phyloP scores from a whole-genome alignment of 1,284 basidiomycete species.

The Schizopora paradoxa region DNA sequence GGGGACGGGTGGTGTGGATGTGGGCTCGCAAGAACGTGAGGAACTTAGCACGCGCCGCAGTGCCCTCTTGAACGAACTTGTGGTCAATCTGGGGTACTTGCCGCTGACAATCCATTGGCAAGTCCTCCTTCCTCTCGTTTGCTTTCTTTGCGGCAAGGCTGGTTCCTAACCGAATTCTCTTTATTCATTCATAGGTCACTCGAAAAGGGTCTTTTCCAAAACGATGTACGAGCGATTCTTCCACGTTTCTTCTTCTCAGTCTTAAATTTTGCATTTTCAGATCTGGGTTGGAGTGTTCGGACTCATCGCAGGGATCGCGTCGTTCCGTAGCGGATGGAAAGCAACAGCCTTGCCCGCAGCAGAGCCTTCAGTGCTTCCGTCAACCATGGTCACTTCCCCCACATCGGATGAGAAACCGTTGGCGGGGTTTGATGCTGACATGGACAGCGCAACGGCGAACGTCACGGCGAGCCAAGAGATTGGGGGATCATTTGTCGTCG shows the following conservation, averaged over 20 bases:
- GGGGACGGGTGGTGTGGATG: no score
- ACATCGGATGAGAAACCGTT: no score
- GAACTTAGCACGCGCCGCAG: constrained; percentile 59
- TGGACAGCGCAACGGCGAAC: no score
- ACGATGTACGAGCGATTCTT: constrained; percentile 44
- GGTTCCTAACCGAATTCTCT: neutral
- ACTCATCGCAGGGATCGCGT: constrained; percentile 54
- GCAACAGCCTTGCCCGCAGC: constrained; percentile 63
- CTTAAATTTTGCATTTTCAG: constrained; percentile 31
- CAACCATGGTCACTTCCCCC: no score
- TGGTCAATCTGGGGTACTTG: constrained; percentile 71
- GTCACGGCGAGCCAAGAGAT: no score
- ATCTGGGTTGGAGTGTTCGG: constrained; percentile 59
- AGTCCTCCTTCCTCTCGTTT: constrained; percentile 21
- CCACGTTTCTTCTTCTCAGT: neutral
- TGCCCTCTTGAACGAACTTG: constrained; percentile 66
- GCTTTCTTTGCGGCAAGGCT: neutral
- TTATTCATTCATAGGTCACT: constrained; percentile 47
- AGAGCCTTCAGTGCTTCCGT: no score
- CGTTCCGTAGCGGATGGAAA: constrained; percentile 71
- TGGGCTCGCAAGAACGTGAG: constrained; percentile 43
- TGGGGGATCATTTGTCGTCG: no score
- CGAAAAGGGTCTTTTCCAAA: constrained; percentile 57
- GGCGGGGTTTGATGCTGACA: no score
- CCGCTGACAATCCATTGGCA: constrained; percentile 83